These are phyloP conservation scores for Anthracocystis walkeri DNA, from an alignment of 1,284 basidiomycete genomes.

Conservation along the genomic window DNA sequence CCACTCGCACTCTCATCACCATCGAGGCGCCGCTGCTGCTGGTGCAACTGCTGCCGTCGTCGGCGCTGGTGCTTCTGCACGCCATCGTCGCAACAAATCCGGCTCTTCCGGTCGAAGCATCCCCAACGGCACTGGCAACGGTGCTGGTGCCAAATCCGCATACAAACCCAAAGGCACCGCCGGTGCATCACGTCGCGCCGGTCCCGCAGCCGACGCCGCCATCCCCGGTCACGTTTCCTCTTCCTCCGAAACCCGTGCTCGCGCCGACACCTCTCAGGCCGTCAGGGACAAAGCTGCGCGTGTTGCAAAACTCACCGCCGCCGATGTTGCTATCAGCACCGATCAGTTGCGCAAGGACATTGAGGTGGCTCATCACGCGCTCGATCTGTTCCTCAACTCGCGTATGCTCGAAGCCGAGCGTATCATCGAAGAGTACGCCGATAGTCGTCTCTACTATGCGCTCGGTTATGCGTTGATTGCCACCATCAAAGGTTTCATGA, in stretches of 20 bases:
- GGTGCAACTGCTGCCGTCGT: constrained; percentile 15
- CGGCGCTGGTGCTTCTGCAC: constrained; percentile 23
- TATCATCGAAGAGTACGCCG: constrained; percentile 59
- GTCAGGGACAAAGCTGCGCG: constrained; percentile 62
- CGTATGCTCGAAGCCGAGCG: constrained; percentile 67
- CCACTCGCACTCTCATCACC: constrained; percentile 21
- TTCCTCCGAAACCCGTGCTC: constrained; percentile 48
- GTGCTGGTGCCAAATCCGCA: constrained; percentile 5
- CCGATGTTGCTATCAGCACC: constrained; percentile 53
- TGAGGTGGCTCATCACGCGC: constrained; percentile 51
- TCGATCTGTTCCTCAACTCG: constrained; percentile 68
- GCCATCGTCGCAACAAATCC: constrained; percentile 39
- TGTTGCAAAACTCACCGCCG: constrained; percentile 55
- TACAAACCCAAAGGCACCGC: constrained; percentile 50
- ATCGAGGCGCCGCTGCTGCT: constrained; percentile 10
- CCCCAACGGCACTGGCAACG: constrained; percentile 14
- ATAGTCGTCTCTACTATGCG: constrained; percentile 65
- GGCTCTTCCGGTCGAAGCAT: constrained; percentile 16
- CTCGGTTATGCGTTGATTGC: constrained; percentile 66
- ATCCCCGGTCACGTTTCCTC: constrained; percentile 13
- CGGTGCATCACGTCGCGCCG: constrained; percentile 50
- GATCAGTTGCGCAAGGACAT: constrained; percentile 60
- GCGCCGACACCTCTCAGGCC: constrained; percentile 38
- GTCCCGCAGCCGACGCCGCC: constrained; percentile 1
- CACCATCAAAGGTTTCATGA: constrained; percentile 70